Conservation (phyloP, 1,284 basidiomycete species). For the Meira nashicola region DNA sequence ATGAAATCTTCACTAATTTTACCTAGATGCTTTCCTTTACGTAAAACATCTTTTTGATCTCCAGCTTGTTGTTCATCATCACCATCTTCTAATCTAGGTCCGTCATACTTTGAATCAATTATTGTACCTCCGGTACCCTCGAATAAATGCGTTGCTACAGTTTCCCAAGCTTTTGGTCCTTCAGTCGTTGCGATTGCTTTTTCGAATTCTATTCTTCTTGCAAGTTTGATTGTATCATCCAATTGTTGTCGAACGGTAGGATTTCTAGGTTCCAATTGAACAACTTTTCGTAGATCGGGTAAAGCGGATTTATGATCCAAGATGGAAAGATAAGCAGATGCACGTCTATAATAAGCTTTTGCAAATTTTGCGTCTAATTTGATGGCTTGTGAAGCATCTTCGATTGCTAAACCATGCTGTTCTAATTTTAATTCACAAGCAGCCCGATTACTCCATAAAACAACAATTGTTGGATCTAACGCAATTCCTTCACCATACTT, state of each 20-base stretch:
- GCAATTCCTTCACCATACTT: slow-evolving; percentile 43
- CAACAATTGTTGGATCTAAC: slow-evolving; percentile 36
- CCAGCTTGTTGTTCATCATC: slow-evolving; percentile 64
- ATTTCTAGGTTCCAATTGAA: slow-evolving; percentile 83
- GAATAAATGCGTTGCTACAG: slow-evolving; percentile 36
- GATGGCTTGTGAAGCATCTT: slow-evolving; percentile 68
- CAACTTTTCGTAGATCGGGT: slow-evolving; percentile 56
- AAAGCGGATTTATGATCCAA: slow-evolving; percentile 55
- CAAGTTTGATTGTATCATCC: slow-evolving; percentile 80
- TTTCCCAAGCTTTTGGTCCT: slow-evolving; percentile 32
- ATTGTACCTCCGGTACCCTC: slow-evolving; percentile 32
- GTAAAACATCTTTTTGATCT: slow-evolving; percentile 64
- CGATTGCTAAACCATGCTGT: slow-evolving; percentile 51
- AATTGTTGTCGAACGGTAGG: slow-evolving; percentile 73
- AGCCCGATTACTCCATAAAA: slow-evolving; percentile 46
- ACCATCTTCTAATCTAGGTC: slow-evolving; percentile 34
- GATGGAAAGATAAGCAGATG: slow-evolving; percentile 84
- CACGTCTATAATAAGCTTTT: slow-evolving; percentile 88
- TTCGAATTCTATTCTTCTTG: slow-evolving; percentile 57
- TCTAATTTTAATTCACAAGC: slow-evolving; percentile 52
- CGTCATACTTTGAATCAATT: slow-evolving; percentile 32
- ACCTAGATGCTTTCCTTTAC: slow-evolving; percentile 31
- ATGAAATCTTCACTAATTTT: slow-evolving; percentile 66
- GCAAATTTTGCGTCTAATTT: slow-evolving; percentile 81
- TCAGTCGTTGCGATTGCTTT: slow-evolving; percentile 45